Evolutionary conservation across 768 basidiomycete genomes (phyloP), one percentile per base, ranked within the genome.

Genomic region (Termitomyces sp.): DNA sequence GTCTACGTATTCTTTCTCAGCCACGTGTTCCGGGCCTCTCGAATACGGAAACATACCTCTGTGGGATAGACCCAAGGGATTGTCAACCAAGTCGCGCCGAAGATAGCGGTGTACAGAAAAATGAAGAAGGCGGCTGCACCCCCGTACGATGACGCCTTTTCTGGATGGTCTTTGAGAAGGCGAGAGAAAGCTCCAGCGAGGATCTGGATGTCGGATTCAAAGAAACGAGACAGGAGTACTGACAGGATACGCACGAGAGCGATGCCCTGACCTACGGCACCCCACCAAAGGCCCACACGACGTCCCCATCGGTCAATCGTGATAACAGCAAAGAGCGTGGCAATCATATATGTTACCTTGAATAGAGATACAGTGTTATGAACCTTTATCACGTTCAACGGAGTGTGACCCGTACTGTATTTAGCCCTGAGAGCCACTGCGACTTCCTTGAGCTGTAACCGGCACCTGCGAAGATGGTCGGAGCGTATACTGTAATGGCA

Each of bases 1-100:
- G 74, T 79, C 74, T 79, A 68, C 62, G 16, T 42, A 44, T 16
- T 55, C 13, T 8, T 32, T 28, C 18, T 55, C 28, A 55, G 3
- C 32, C n/a, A 7, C n/a, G 12, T 18, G 22, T 15, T 15, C 70
- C 24, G 68, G 15, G 22, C 39, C 49, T 49, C 2, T 20, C 13
- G 36, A n/a, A 46, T 56, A 33, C 20, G 18, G 12, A 36, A 20
- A 61, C 52, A 22, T 33, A 71, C 70, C 50, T 72, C 71, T 6
- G 71, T 73, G 13, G 71, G 71, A 59, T 73, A 75, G 2, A 74
- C 73, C 72, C 74, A 75, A 3, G 78, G 78, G 57, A 79, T 79
- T 7, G 78, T 78, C 39, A 79, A 69, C 79, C 79, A 80, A n/a
- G 79, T 80, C 40, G 78, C 79, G 39, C 78, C 79, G 66, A 79